Base-by-base conservation (phyloP, 2,329 filamentous ascomycete species). In the Fusarium gaditjirri region DNA sequence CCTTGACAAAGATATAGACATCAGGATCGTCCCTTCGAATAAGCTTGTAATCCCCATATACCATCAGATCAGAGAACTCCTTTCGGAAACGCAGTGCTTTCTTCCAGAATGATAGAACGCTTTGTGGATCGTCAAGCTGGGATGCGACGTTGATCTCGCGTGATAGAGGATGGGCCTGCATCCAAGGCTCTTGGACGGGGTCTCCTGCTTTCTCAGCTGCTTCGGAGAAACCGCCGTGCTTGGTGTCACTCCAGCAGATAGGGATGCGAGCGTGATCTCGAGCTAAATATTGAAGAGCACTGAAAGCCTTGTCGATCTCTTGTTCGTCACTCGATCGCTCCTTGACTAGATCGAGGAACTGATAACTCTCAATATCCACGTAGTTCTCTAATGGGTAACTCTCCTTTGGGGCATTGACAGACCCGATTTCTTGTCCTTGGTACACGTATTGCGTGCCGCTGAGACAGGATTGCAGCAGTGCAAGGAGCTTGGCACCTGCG, bases 201-300 rank as follows among this genome's bases (percentile, higher is more conserved):
- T 75, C 71, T 7, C 78, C 78, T 14, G 62, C 74, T 13, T 72
- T 73, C 55, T 82, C 84, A 1, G 80, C 82, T 1, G 81, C 71
- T 46, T 81, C 78, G 0, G 80, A 82, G 65, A 82, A 82, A 5
- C 81, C 81, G 10, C 79, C 80, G 53, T 77, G 68, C 36, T 76
- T 78, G 52, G 61, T 54, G 27, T 72, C 72, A 25, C 78, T 83
- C 91, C 91, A 93, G 61, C 91, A 89, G 65, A 93, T 88, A 0
- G 91, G 91, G 0, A 90, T 87, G n/a, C 91, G 85, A 1, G 86
- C 86, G 75, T 93, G 90, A 72, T 93, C 91, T 27, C 91, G 71
- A 79, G 81, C 57, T 76, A 84, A 58, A 70, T 82, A 31, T 35
- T 80, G 78, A 2, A 82, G 55, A 2, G 79, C 76, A 2, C 61